Base-by-base conservation (phyloP, 257 asterid genomes). In the Hygrophila difformis region DNA sequence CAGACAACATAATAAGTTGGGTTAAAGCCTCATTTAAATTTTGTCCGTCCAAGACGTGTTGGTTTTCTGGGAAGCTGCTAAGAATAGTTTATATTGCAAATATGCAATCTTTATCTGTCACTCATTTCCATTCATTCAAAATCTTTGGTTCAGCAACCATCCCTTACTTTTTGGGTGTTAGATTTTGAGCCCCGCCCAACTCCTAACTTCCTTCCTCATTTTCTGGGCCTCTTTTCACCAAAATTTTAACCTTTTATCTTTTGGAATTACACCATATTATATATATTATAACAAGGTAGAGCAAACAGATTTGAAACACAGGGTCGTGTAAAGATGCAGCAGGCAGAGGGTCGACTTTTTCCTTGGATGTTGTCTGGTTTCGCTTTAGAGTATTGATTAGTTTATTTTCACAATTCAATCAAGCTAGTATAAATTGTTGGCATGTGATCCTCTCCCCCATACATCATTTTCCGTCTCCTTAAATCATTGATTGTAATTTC, bases 181-280 rank as follows among this genome's bases (percentile, higher is more conserved):
- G 39, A 46, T 48, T 34, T 55, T 44, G 70, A 63, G 64, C 70
- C 64, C 64, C 69, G n/a, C 47, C 12, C 8, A 33, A 41, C n/a
- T 38, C 55, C 64, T 3, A 56, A 49, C 69, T 56, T 51, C 56
- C 41, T 5, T 36, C 68, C 69, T 29, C 51, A 56, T 63, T 63
- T 63, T 63, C 19, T 63, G 70, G 70, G 22, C 47, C 8, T 11
- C 20, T 56, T 50, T 50, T 31, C 55, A 49, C 59, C 59, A 24
- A 34, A 18, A 26, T 20, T 34, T 39, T 10, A 52, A 17, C 47
- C 16, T 38, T 14, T 36, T 34, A 6, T 6, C n/a, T 3, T 18
- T 46, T 28, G 2, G 1, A 41, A 17, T 1, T 7, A 41, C 2
- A 17, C 4, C 14, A 18, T n/a, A n/a, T n/a, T n/a, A n/a, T n/a